These are phyloP conservation scores for Albizia julibrissin DNA, from an alignment of 306 rosid species.

Conservation along the genomic window DNA sequence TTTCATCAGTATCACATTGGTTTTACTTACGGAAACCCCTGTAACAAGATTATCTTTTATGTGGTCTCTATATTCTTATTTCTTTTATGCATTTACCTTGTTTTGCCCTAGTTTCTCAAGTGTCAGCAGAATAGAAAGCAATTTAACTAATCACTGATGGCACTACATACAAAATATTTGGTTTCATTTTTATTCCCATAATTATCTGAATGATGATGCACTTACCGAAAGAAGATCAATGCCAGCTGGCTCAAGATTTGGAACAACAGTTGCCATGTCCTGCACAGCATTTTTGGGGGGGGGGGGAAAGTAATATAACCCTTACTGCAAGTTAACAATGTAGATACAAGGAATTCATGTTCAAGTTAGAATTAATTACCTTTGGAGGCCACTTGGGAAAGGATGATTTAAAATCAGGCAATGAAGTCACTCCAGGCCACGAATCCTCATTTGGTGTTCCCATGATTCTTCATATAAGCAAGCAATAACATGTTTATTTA, in stretches of 20 bases:
- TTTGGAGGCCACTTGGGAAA: constrained; percentile 90
- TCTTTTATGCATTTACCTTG: constrained; percentile 2
- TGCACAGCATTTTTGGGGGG: constrained; percentile 26
- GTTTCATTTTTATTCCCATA: constrained; percentile 27
- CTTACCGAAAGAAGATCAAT: constrained; percentile 92
- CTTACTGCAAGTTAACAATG: background rate
- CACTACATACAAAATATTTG: background rate
- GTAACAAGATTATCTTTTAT: constrained; percentile 17
- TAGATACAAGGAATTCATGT: constrained; percentile 4
- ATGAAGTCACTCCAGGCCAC: constrained; percentile 96
- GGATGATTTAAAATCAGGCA: constrained; percentile 95
- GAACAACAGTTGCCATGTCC: constrained; percentile 75
- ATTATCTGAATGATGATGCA: constrained; percentile 21
- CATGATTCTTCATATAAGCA: constrained; percentile 68
- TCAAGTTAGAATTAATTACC: constrained; percentile 47
- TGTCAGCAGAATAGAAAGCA: background rate
- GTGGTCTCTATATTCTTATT: constrained; percentile 2
- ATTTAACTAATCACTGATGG: constrained; percentile 9
- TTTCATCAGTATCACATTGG: background rate
- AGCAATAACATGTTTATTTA: background rate
- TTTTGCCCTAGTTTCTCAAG: constrained; percentile 26
- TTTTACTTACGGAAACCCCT: constrained; percentile 11
- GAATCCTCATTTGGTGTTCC: constrained; percentile 95
- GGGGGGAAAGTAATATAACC: constrained; percentile 10
- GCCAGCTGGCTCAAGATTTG: constrained; percentile 83